Evolutionary conservation across 257 asterid genomes (phyloP), one percentile per base, ranked within the genome.

Genomic region (Lithospermum erythrorhizon): DNA sequence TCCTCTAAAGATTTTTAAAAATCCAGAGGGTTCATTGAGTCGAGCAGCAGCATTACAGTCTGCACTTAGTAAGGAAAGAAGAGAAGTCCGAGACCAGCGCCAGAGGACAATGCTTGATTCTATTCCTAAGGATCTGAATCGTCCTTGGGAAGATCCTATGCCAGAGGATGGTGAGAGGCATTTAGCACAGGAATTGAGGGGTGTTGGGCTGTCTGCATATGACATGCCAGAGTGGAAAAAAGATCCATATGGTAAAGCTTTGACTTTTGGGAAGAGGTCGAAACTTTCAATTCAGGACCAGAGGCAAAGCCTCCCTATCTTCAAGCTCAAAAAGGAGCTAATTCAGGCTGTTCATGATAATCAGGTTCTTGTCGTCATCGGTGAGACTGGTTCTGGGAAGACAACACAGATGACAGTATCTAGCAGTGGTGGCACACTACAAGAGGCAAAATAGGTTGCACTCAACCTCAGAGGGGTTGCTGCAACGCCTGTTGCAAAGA

Each of bases 71-170:
- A 90, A 90, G 71, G 96, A 90, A 74, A 83, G 97, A 75, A 82
- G 96, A 69, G 97, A 90, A 76, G 96, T 90, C n/a, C 71, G 96
- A 66, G 97, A 87, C 49, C 96, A 90, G 57, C 94, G 87, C 58
- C 97, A 90, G 64, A 72, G 97, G 62, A 82, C 91, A 17, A 90
- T 85, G 97, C 73, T 90, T 71, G 97, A 90, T 75, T 90, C 97
- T 52, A 90, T 90, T 68, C 98, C 98, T 9, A 90, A 90, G 82
- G 98, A 90, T 87, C 75, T 90, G 76, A 90, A 90, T 65, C 79
- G 94, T 45, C 97, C 97, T 3, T 90, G 97, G 97, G 97, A 90
- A 82, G 97, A 90, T 70, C 97, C 97, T 60, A 90, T 90, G 96
- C 97, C 97, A 1, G 97, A 90, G 78, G 79, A 91, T 1, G 97